These are phyloP conservation scores for Fusarium pseudocircinatum DNA, from an alignment of 2,329 filamentous ascomycete species.

Conservation along the genomic window DNA sequence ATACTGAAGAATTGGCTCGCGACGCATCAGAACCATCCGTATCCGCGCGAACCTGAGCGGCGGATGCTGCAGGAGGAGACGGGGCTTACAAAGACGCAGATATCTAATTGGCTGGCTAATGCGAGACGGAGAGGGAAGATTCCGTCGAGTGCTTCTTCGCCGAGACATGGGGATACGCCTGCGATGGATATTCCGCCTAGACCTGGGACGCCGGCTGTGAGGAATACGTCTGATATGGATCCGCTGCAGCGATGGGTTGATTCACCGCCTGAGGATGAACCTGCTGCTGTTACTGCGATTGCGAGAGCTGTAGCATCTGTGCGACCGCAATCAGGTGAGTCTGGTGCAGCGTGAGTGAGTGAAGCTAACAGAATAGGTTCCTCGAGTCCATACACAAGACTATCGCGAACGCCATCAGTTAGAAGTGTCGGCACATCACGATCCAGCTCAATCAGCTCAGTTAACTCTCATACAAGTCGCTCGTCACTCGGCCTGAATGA, in stretches of 20 bases:
- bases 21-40: slow-evolving; percentile 79
- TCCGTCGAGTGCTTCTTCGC: slow-evolving; percentile 24
- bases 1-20: slow-evolving; percentile 83
- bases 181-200: slow-evolving; percentile 67
- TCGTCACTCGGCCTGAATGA: slow-evolving; percentile 29
- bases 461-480: slow-evolving; percentile 29
- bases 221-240: slow-evolving; percentile 36
- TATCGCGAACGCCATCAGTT: slow-evolving; percentile 22
- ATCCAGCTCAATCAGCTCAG: slow-evolving; percentile 32
- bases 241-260: slow-evolving; percentile 47
- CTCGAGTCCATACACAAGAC: slow-evolving; percentile 25
- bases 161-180: slow-evolving; percentile 5
- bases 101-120: slow-evolving; percentile 90
- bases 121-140: slow-evolving; percentile 82
- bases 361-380: slow-evolving; percentile 8
- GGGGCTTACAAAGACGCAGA: slow-evolving; percentile 80
- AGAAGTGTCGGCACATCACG: slow-evolving; percentile 25
- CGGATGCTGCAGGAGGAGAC: slow-evolving; percentile 77
- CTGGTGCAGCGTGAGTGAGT: fast-evolving
- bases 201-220: slow-evolving; percentile 49
- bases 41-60: slow-evolving; percentile 85
- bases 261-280: slow-evolving; percentile 47
- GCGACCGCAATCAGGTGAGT: slow-evolving; percentile 23
- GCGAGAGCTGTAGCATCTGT: slow-evolving; percentile 42
- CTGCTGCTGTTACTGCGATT: slow-evolving; percentile 45